Conservation (phyloP, 805 yeast genomes). For the Metschnikowia sp. region DNA sequence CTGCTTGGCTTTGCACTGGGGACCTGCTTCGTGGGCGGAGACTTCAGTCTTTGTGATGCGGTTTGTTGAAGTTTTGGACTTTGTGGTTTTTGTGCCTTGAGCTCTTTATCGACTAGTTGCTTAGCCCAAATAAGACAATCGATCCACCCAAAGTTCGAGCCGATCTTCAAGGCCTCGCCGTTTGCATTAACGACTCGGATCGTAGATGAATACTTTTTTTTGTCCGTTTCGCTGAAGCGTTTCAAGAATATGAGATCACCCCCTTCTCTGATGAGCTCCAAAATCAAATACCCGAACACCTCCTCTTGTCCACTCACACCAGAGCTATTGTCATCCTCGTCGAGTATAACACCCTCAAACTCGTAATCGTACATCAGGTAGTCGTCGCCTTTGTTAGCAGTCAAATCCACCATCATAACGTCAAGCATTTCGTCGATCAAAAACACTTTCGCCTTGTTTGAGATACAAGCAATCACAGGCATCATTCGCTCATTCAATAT, state of each 20-base stretch:
- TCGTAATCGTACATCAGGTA: constrained; percentile 81
- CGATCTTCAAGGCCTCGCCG: constrained; percentile 36
- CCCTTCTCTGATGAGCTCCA: constrained; percentile 53
- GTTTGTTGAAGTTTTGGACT: background rate
- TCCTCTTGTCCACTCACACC: constrained; percentile 30
- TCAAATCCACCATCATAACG: constrained; percentile 35
- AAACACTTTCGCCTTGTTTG: constrained; percentile 40
- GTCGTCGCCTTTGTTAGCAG: constrained; percentile 34
- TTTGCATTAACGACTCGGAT: constrained; percentile 28
- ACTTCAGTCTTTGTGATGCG: background rate
- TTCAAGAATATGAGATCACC: constrained; percentile 56
- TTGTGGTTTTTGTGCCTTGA: background rate
- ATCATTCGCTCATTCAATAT: constrained; percentile 20
- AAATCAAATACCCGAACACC: constrained; percentile 57
- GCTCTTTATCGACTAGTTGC: constrained; percentile 34
- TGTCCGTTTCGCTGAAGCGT: constrained; percentile 36
- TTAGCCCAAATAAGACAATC: constrained; percentile 67
- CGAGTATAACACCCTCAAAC: constrained; percentile 41
- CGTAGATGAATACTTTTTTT: constrained; percentile 20
- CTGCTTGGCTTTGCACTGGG: constrained; percentile 1
- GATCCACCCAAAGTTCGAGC: constrained; percentile 59
- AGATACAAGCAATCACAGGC: constrained; percentile 37
- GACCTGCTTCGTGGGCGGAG: background rate
- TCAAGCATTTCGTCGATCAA: constrained; percentile 31
- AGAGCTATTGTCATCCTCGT: constrained; percentile 9